Percentiles rank a stretch among this genome's conserved stretches.
Evolutionary conservation across 2,329 filamentous ascomycete species (phyloP).

Genomic region (Xylaria sp.): DNA sequence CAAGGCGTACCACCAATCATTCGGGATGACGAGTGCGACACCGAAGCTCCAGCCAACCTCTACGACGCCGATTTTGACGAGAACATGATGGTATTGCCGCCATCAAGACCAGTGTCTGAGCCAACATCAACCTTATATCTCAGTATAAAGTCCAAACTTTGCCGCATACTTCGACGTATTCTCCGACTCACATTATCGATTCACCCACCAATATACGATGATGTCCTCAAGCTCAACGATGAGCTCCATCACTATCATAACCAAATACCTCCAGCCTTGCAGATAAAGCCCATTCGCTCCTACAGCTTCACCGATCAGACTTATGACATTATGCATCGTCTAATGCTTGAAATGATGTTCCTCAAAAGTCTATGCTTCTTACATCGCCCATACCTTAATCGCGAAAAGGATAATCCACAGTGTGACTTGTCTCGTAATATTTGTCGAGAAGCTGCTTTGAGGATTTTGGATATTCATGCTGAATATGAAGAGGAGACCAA

Average conservation of each 20-base stretch:
- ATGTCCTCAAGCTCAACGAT: constrained; percentile 55
- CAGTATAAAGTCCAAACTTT: constrained; percentile 57
- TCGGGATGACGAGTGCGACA: constrained; percentile 60
- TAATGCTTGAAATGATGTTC: constrained; percentile 62
- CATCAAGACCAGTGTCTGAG: constrained; percentile 56
- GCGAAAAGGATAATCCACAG: constrained; percentile 52
- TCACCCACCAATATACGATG: constrained; percentile 51
- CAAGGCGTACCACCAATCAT: constrained; percentile 65
- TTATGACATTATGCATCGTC: constrained; percentile 60
- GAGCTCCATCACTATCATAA: constrained; percentile 54
- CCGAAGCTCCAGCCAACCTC: constrained; percentile 59
- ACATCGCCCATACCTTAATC: constrained; percentile 60
- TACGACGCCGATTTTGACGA: constrained; percentile 65
- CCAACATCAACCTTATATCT: constrained; percentile 58
- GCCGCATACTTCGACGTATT: constrained; percentile 57
- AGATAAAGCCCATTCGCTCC: constrained; percentile 55
- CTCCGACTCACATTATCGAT: constrained; percentile 57
- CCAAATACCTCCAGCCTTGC: constrained; percentile 55
- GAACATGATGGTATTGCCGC: constrained; percentile 55
- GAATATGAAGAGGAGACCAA: constrained; percentile 59
- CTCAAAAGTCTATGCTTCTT: constrained; percentile 62
- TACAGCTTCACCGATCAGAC: constrained; percentile 58
- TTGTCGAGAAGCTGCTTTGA: constrained; percentile 58
- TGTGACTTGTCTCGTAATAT: constrained; percentile 56
- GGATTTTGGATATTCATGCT: constrained; percentile 59